Evolutionary conservation across 2,329 filamentous ascomycete genomes (phyloP).

Genomic region (Penicillium oxalicum): DNA sequence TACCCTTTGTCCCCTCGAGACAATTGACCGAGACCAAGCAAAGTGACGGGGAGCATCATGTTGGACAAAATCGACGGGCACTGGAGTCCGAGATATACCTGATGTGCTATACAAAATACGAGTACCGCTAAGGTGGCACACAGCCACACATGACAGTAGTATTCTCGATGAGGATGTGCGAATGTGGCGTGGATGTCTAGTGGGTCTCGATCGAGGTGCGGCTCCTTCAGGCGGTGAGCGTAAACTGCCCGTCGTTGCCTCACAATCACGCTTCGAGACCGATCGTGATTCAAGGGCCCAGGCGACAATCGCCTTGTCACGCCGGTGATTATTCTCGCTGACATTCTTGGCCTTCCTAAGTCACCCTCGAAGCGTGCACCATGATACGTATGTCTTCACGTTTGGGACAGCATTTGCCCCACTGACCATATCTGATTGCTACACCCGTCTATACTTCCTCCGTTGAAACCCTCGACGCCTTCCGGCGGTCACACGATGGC

Average conservation of each 20-base stretch:
- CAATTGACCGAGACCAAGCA: not conserved
- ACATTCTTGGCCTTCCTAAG: too few relatives aligned
- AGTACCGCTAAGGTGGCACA: too few relatives aligned
- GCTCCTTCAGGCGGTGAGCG: conserved; percentile 7
- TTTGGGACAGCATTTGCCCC: not conserved
- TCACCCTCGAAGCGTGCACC: not conserved
- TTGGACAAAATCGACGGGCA: not conserved
- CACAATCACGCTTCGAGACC: not conserved
- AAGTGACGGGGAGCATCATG: not conserved
- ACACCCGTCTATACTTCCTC: conserved; percentile 1
- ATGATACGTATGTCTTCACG: not conserved
- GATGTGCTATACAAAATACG: too few relatives aligned
- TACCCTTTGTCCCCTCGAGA: too few relatives aligned
- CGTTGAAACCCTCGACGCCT: not conserved
- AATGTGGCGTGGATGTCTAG: not conserved
- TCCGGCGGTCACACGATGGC: conserved; percentile 3
- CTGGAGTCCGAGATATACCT: not conserved
- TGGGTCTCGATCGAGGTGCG: not conserved
- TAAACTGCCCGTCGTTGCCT: conserved; percentile 10
- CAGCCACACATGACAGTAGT: too few relatives aligned
- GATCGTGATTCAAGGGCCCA: not conserved
- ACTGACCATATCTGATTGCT: not conserved
- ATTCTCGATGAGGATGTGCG: too few relatives aligned
- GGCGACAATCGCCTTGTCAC: not conserved
- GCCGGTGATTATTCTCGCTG: not conserved